Conservation (phyloP, 805 yeast genomes). For the Kurtzmaniella cleridarum region DNA sequence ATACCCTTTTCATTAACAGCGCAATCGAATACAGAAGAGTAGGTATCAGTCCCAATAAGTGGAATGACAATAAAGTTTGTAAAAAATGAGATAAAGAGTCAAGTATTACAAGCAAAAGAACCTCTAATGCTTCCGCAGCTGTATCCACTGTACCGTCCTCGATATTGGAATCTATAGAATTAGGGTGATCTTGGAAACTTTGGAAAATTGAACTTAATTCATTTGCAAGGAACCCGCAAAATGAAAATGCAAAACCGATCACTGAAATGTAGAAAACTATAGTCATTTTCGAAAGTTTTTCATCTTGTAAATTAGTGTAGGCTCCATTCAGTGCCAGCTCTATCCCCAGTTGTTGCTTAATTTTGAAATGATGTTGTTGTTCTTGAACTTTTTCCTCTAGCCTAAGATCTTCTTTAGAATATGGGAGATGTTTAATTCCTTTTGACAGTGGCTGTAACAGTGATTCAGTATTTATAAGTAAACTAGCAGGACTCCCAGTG, state of each 20-base stretch:
- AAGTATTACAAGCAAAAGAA: slow-evolving; percentile 47
- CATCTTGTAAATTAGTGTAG: slow-evolving; percentile 12
- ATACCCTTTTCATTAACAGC: slow-evolving; percentile 82
- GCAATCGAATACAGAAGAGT: slow-evolving; percentile 86
- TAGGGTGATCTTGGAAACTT: not conserved
- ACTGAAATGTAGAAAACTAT: slow-evolving; percentile 75
- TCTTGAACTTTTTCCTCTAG: slow-evolving; percentile 19
- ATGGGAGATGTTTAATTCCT: slow-evolving; percentile 16
- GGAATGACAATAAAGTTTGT: slow-evolving; percentile 78
- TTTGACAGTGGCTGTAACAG: slow-evolving; percentile 1
- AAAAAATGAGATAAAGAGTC: slow-evolving; percentile 75
- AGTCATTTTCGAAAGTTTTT: slow-evolving; percentile 73
- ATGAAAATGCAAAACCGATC: slow-evolving; percentile 63
- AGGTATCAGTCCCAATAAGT: slow-evolving; percentile 72
- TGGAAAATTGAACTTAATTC: slow-evolving; percentile 42
- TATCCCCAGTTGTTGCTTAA: slow-evolving; percentile 11
- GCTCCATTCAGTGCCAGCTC: slow-evolving; percentile 17
- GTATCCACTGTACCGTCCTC: slow-evolving; percentile 7
- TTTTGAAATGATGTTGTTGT: slow-evolving; percentile 4
- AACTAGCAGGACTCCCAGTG: slow-evolving; percentile 20
- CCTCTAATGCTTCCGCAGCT: slow-evolving; percentile 22
- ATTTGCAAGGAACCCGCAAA: slow-evolving; percentile 65
- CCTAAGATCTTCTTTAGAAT: slow-evolving; percentile 27
- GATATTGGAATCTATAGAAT: not conserved
- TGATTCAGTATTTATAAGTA: slow-evolving; percentile 21